Evolutionary conservation across 129 eudicot species (phyloP), one percentile per base, ranked within the genome.

Genomic region (Mikania micrantha): DNA sequence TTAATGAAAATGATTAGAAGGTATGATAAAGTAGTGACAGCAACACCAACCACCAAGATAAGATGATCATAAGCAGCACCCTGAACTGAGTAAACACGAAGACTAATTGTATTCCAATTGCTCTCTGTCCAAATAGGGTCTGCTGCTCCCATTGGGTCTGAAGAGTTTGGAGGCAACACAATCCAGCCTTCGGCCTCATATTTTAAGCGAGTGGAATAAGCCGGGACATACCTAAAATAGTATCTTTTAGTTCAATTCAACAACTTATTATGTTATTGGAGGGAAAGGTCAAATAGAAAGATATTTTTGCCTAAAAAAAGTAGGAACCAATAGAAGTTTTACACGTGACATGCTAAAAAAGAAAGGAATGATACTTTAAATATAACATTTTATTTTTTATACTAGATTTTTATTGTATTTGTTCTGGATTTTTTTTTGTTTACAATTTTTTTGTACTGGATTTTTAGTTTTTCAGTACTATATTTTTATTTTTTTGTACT

Each of bases 51-150:
- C 66, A 79, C 61, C 70, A 93, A 76, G 68, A 89, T 64, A 32
- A 83, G 71, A 41, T 59, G 77, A 73, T 93, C 95, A 38, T 88
- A 93, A 41, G 79, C 21, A 63, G 79, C 70, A 41, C 77, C 74
- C 77, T 89, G 93, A 56, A 80, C 78, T 0, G 89, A 74, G 75
- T 84, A 93, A 25, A 84, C 86, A 38, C 90, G 82, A 47, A 93
- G 80, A 27, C 73, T 69, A 56, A 93, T 84, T 8, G 71, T 58
- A 64, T 81, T 83, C 98, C 98, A 93, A 56, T 93, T 93, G 80
- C 98, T 93, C 64, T 93, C 98, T 3, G 96, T 76, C 98, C 98
- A 93, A 22, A 93, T 80, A 2, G 96, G 95, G 62, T 92, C 98
- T 3, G 53, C 79, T 15, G 32, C 60, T 42, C 80, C 90, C 91